Conservation (phyloP, 768 basidiomycete genomes). For the Lepiota venenata region DNA sequence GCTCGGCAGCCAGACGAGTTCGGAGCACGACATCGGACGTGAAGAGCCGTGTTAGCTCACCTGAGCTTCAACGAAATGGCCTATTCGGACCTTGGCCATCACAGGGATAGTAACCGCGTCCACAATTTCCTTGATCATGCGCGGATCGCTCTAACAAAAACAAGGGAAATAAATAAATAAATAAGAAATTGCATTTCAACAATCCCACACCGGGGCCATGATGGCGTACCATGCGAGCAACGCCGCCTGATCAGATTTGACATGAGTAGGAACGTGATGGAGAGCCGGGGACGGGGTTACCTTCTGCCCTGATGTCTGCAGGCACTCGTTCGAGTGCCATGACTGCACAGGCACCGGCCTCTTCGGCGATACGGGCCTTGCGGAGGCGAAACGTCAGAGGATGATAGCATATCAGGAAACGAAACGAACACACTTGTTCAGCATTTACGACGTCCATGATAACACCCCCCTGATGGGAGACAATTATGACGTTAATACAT, state of each 20-base stretch:
- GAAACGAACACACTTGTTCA: conserved; percentile 39
- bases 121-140: conserved; percentile 96
- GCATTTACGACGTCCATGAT: conserved; percentile 95
- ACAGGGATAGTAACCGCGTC: conserved; percentile 95
- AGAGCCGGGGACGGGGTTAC: conserved; percentile 18
- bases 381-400: conserved; percentile 17
- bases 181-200: conserved; percentile 13
- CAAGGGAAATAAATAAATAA: conserved; percentile 6
- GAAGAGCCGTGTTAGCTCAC: conserved; percentile 31
- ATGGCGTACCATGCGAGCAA: conserved; percentile 85
- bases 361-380: conserved; percentile 94
- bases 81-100: conserved; percentile 96
- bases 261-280: background rate
- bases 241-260: conserved; percentile 53
- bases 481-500: conserved; percentile 11
- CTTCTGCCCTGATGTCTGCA: conserved; percentile 88
- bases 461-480: conserved; percentile 60
- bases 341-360: conserved; percentile 96
- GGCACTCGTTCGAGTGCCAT: conserved; percentile 97
- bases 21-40: conserved; percentile 4
- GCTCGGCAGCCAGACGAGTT: background rate
- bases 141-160: conserved; percentile 80
- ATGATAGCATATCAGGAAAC: conserved; percentile 3
- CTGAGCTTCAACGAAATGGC: conserved; percentile 97
- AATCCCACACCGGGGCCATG: background rate